phyloP scores from a whole-genome alignment of 129 eudicot genomes.

The carrot (Daucus carota) region DH1_v3.0 NC_030381.2:26250501-26251000 shows the following conservation, averaged over 20 bases:
- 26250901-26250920: too few relatives aligned
- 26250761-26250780: slow-evolving; percentile 95
- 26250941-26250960: neutral
- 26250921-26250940: neutral
- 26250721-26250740: slow-evolving; percentile 90
- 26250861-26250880: slow-evolving; percentile 13
- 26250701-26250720: slow-evolving; percentile 71
- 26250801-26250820: slow-evolving; percentile 91
- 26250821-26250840: slow-evolving; percentile 90
- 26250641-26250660: slow-evolving; percentile 86
- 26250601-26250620: neutral
- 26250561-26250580: neutral
- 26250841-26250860: slow-evolving; percentile 93
- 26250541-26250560: neutral
- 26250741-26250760: slow-evolving; percentile 86
- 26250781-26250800: slow-evolving; percentile 90
- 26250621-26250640: slow-evolving; percentile 63
- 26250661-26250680: slow-evolving; percentile 88
- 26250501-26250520: neutral
- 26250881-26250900: too few relatives aligned
- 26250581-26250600: neutral
- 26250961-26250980: neutral
- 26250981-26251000: neutral
- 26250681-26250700: slow-evolving; percentile 87
- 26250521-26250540: neutral